These are phyloP conservation scores for Oryza longistaminata DNA, from an alignment of 176 grass and related monocot species.

Conservation along the genomic window DNA sequence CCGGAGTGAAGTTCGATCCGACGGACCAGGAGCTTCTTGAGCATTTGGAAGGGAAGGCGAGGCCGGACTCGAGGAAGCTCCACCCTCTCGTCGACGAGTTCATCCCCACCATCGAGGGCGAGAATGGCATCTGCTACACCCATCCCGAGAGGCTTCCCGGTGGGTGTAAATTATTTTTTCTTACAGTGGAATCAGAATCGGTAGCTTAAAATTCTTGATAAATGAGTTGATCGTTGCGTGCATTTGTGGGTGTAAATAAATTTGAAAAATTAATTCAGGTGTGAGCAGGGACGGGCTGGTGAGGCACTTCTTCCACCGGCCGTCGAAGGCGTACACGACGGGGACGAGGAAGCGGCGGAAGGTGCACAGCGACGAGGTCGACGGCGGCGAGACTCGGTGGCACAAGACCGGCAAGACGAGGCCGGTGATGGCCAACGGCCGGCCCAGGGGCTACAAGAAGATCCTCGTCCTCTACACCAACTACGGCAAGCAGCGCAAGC, in stretches of 20 bases:
- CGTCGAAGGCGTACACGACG: slow-evolving; percentile 85
- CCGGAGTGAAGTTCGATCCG: slow-evolving; percentile 83
- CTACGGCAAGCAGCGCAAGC: slow-evolving; percentile 88
- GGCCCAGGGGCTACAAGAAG: slow-evolving; percentile 71
- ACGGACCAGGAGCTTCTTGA: slow-evolving; percentile 81
- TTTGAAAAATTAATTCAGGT: slow-evolving; percentile 39
- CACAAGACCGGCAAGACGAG: slow-evolving; percentile 94
- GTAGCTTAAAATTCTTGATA: neutral
- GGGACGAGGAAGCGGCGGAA: slow-evolving; percentile 87
- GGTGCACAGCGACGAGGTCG: slow-evolving; percentile 63
- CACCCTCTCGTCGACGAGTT: slow-evolving; percentile 87
- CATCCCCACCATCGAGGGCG: slow-evolving; percentile 77
- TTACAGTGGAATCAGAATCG: too few species aligned
- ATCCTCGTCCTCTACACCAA: slow-evolving; percentile 96
- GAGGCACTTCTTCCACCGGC: slow-evolving; percentile 92
- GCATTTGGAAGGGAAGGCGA: slow-evolving; percentile 78
- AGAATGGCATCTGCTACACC: slow-evolving; percentile 92
- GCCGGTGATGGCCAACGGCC: slow-evolving; percentile 53
- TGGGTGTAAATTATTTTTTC: too few species aligned
- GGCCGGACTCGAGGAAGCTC: slow-evolving; percentile 48
- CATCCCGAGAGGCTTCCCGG: slow-evolving; percentile 77
- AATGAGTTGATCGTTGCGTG: neutral
- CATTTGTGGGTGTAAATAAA: neutral
- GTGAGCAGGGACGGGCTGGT: slow-evolving; percentile 71
- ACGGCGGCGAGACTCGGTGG: slow-evolving; percentile 88